A percentile compares a stretch with the other conserved stretches of the same genome.
These are phyloP conservation scores for Diospyros lotus DNA, from an alignment of 148 eudicot species.

Conservation along the genomic window DNA sequence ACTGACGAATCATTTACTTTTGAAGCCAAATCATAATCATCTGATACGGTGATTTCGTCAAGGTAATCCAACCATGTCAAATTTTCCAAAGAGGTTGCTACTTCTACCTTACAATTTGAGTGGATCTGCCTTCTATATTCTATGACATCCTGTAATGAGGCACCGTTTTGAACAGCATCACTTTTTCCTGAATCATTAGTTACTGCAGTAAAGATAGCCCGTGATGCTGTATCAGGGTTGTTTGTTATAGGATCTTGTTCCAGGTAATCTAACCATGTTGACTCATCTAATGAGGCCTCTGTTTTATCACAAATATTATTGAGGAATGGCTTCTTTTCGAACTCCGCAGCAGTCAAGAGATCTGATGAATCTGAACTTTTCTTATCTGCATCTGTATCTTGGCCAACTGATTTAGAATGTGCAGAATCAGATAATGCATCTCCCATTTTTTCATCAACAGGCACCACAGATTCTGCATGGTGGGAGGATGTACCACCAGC, in stretches of 20 bases:
- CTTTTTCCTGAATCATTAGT: conserved; percentile 1
- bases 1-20: conserved; percentile 15
- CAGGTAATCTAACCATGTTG: conserved; percentile 37
- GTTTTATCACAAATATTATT: conserved; percentile 15
- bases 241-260: conserved; percentile 21
- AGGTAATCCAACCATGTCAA: conserved; percentile 32
- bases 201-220: too few species aligned
- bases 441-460: conserved; percentile 17
- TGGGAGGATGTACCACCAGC: conserved; percentile 26
- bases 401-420: conserved; percentile 18
- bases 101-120: conserved; percentile 1
- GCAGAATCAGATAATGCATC: conserved; percentile 23
- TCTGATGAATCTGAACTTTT: conserved; percentile 20
- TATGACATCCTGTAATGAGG: too few species aligned
- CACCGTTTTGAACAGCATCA: neutral
- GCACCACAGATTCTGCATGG: conserved; percentile 9
- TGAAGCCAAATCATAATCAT: conserved; percentile 24
- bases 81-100: conserved; percentile 9
- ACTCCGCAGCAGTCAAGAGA: conserved; percentile 16
- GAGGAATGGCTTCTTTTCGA: conserved; percentile 16
- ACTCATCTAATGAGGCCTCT: conserved; percentile 2
- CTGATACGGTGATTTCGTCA: neutral
- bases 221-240: conserved; percentile 17
- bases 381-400: conserved; percentile 20
- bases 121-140: conserved; percentile 14